Conservation (phyloP, 2,329 filamentous ascomycete species). For the Nigrograna mackinnonii region DNA sequence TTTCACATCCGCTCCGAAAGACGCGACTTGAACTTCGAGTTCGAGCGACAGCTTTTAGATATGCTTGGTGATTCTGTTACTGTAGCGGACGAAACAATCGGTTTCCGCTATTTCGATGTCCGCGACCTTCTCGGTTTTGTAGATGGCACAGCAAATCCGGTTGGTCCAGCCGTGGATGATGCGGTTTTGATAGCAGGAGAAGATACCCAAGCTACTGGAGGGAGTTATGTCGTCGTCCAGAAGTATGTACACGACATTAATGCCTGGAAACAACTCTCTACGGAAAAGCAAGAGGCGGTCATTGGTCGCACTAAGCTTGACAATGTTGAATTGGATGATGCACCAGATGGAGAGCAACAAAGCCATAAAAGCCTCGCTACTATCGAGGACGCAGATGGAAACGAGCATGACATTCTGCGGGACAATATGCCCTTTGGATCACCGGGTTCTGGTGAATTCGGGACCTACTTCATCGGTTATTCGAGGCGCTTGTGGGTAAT, state of each 20-base stretch:
- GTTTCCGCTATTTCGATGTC: conserved; percentile 64
- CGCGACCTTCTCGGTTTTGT: conserved; percentile 64
- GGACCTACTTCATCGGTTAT: conserved; percentile 50
- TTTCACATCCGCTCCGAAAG: conserved; percentile 63
- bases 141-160: conserved; percentile 63
- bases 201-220: conserved; percentile 46
- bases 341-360: conserved; percentile 44
- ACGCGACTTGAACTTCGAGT: conserved; percentile 61
- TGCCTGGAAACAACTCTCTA: conserved; percentile 50
- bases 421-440: conserved; percentile 67
- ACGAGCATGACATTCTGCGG: conserved; percentile 57
- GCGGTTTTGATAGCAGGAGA: conserved; percentile 50
- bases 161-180: conserved; percentile 47
- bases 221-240: conserved; percentile 63
- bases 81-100: conserved; percentile 57
- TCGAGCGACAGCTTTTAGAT: conserved; percentile 60
- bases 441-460: conserved; percentile 55
- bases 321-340: conserved; percentile 61
- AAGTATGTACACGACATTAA: conserved; percentile 57
- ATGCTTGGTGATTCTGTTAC: conserved; percentile 51
- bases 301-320: conserved; percentile 63
- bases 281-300: conserved; percentile 59
- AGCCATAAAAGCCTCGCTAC: conserved; percentile 56
- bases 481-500: conserved; percentile 56
- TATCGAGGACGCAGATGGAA: conserved; percentile 54